Conservation (phyloP, 305 asterid species). For the Coffea humblotiana region DNA sequence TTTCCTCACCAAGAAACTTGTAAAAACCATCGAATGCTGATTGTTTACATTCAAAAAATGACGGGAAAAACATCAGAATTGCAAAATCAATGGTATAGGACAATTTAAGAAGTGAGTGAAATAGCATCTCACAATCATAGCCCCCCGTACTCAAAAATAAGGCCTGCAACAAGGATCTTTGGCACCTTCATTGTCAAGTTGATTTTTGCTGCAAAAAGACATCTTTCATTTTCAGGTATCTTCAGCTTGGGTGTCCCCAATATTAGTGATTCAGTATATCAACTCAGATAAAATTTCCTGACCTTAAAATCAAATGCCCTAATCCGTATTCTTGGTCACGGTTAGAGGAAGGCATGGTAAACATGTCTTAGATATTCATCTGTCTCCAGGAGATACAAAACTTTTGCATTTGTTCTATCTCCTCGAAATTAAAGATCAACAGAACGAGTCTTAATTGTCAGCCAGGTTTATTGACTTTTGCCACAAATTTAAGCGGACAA, state of each 20-base stretch:
- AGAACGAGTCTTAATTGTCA: background rate
- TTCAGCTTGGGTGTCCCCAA: constrained; percentile 28
- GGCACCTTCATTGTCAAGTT: constrained; percentile 16
- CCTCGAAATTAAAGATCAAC: background rate
- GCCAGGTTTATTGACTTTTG: no score
- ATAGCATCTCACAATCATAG: background rate
- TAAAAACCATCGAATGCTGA: no score
- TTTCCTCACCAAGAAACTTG: no score
- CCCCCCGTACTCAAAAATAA: background rate
- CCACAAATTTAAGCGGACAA: no score
- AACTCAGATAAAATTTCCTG: background rate
- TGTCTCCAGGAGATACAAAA: background rate
- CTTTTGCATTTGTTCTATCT: background rate
- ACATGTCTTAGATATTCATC: background rate
- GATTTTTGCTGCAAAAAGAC: constrained; percentile 43
- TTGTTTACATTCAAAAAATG: no score
- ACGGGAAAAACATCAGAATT: no score
- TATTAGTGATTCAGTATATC: background rate
- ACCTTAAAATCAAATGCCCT: background rate
- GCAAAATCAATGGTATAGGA: no score
- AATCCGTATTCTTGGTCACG: background rate
- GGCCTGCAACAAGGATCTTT: constrained; percentile 26
- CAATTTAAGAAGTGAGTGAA: background rate
- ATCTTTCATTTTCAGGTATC: constrained; percentile 39
- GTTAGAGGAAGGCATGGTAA: background rate